phyloP scores from a whole-genome alignment of 257 asterid genomes.

The Rehmannia glutinosa region DNA sequence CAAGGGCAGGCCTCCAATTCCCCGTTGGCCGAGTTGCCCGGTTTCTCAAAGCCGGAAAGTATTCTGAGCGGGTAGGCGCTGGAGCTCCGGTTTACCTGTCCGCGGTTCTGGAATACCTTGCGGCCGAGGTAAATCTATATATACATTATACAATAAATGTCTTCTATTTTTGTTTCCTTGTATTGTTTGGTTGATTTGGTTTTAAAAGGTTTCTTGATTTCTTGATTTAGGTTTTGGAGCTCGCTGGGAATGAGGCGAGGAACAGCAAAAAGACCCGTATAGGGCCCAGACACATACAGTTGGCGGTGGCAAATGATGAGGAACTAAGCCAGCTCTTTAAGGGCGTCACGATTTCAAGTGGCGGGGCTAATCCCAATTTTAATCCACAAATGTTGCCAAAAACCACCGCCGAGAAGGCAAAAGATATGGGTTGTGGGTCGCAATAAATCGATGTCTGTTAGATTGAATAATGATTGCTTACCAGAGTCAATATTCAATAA shows the following conservation, averaged over 20 bases:
- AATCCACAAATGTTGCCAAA: conserved; percentile 28
- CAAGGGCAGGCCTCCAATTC: conserved; percentile 28
- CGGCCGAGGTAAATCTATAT: conserved; percentile 28
- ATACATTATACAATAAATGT: neutral
- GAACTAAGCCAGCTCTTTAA: conserved; percentile 31
- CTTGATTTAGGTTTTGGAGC: conserved; percentile 36
- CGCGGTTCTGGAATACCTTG: conserved; percentile 33
- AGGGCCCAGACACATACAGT: conserved; percentile 31
- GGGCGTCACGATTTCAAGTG: conserved; percentile 34
- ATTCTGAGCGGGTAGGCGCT: conserved; percentile 23
- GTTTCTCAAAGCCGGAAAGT: conserved; percentile 27
- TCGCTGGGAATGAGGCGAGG: conserved; percentile 36
- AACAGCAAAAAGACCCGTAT: conserved; percentile 28
- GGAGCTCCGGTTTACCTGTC: conserved; percentile 34
- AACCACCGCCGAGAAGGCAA: conserved; percentile 8
- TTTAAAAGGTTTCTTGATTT: neutral
- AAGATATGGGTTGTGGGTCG: conserved; percentile 20
- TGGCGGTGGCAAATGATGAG: conserved; percentile 36
- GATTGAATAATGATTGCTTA: neutral
- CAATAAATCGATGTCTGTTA: conserved; percentile 7
- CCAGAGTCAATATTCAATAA: neutral
- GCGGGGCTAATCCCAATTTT: conserved; percentile 27
- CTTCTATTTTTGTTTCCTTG: neutral
- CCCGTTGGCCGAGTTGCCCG: conserved; percentile 31
- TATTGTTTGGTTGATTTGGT: neutral